Evolutionary conservation across 495 filamentous ascomycete genomes (phyloP), one percentile per base, ranked within the genome.

Genomic region (Penicillium pancosmium): DNA sequence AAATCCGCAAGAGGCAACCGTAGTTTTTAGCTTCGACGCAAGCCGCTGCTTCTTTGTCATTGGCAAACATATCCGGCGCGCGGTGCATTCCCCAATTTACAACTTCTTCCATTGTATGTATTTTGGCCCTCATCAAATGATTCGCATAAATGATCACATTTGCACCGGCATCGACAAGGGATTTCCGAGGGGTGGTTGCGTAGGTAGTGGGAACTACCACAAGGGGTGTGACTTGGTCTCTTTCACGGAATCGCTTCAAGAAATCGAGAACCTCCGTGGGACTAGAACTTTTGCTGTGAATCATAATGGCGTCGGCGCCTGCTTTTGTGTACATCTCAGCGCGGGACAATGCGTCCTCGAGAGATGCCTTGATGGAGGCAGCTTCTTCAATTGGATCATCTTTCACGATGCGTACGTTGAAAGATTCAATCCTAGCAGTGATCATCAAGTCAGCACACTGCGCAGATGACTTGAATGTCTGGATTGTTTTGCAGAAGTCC

Each of bases 101-200:
- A 49, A 50, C 19, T 16, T 4, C 19, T 36, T 56, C 27, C 7
- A 56, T 15, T 36, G 43, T 44, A 2, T 49, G 13, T 19, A 56
- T 38, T 23, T 56, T 56, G 5, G 44, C 54, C 1, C 54, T 35
- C 54, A 56, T 56, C 54, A 56, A 50, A 38, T 56, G 54, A 25
- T 56, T 56, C 2, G 54, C 54, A 38, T 56, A 56, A 25, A 56
- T 56, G 2, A 56, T 50, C 15, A 56, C 33, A 38, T 56, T 56
- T 7, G 44, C 54, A 13, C 54, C 54, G 18, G 54, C 54, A 49
- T 56, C 44, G 16, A 56, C n/a, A 11, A 56, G 44, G 27, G 43
- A 36, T 36, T 18, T n/a, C 9, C 54, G 54, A 3, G 43, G 11
- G 1, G 54, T 56, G 27, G 15, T 50, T 5, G n/a, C 40, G 44